Base-by-base conservation (phyloP, 768 basidiomycete genomes). In the Tylopilus rubrobrunneus region DNA sequence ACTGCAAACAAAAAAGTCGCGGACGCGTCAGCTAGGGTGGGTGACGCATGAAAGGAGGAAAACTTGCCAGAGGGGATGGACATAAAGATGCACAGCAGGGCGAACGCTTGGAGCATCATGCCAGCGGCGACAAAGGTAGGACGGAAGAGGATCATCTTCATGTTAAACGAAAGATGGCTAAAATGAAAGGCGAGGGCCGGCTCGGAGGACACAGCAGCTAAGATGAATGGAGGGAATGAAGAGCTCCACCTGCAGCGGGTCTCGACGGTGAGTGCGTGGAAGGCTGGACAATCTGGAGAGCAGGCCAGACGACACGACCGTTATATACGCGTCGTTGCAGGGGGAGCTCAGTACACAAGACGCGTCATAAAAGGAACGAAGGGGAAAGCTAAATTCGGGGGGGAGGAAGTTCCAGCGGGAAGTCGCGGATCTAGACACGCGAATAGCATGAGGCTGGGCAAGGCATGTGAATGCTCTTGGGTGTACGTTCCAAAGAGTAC, bases 61-160 rank as follows among this genome's bases (percentile, higher is more conserved):
- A 34, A 52, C 64, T 37, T 34, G 54, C 67, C 62, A 42, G 67
- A 31, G 2, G 53, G 27, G 9, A 49, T 27, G 19, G 21, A 52
- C 3, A 41, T 11, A 11, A 65, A 44, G 25, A 52, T 10, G 48
- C 53, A 59, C 23, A 62, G 41, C 5, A 62, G 31, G 11, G 52
- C 19, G 5, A 60, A 7, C 19, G 42, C 29, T 4, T 48, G 57
- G 19, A 64, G 36, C 19, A 52, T n/a, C 51, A 43, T 53, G 2
- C 37, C 28, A 2, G 53, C 45, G 1, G 53, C 40, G 43, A 69
- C 34, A 42, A 59, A 60, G 23, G 55, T 47, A 14, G 65, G 52
- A 6, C 62, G 67, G 43, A 62, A 67, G 45, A 62, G 50, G 29
- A 56, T 21, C 62, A 67, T 58, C 45, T 56, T 57, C 56, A 61